phyloP scores from a whole-genome alignment of 2,329 filamentous ascomycete species.

The Colletotrichum somersetense region DNA sequence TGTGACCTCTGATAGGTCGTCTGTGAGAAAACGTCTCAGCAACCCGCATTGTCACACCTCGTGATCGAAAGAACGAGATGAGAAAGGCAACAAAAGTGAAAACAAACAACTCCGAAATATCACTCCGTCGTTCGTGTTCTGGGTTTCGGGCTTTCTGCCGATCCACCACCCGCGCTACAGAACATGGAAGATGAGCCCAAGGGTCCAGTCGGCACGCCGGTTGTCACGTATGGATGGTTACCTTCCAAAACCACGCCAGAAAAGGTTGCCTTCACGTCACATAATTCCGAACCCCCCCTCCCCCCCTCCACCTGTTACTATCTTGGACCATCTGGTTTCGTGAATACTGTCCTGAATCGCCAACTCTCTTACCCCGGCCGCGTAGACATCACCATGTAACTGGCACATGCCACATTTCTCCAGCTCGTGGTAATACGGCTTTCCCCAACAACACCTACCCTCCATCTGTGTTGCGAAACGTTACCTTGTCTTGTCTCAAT shows the following conservation, averaged over 20 bases:
- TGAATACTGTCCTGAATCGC: constrained; percentile 6
- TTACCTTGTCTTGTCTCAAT: constrained; percentile 17
- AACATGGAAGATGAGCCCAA: background rate
- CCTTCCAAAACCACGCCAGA: background rate
- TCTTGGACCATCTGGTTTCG: constrained; percentile 21
- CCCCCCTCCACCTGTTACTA: background rate
- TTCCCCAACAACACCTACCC: background rate
- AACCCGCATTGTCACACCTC: background rate
- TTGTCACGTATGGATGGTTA: constrained; percentile 2
- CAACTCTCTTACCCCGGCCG: constrained; percentile 1
- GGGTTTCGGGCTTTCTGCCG: constrained; percentile 21
- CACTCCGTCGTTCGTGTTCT: background rate
- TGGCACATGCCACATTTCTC: constrained; percentile 15
- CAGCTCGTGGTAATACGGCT: constrained; percentile 7
- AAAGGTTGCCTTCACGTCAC: background rate
- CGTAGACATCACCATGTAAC: constrained; percentile 13
- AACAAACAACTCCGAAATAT: constrained; percentile 1
- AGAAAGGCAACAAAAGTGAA: background rate
- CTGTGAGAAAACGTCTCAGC: no score
- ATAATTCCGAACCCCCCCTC: constrained; percentile 16
- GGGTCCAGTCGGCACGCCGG: background rate
- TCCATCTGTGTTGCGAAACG: constrained; percentile 6
- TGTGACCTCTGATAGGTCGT: background rate
- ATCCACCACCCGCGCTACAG: background rate
- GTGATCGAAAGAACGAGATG: background rate